Evolutionary conservation across 1,139 yeast species (phyloP), one percentile per base, ranked within the genome.

Genomic region (Scheffersomyces parashehatae): DNA sequence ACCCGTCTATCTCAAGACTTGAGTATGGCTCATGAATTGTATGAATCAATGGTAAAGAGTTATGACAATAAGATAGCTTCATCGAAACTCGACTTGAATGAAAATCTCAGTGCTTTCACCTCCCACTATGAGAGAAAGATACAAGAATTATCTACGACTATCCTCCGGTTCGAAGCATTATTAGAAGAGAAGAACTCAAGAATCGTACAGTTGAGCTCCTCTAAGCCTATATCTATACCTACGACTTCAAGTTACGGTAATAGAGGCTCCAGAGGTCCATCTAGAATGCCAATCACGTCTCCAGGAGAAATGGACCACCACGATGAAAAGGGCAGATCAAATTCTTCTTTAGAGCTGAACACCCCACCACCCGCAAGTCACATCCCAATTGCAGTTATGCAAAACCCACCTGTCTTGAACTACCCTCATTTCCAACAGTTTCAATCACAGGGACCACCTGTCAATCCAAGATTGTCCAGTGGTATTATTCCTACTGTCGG

Each of bases 191-290:
- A 69, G 49, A 73, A 75, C 41, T 48, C 63, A 1, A 58, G 59
- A 35, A 62, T 75, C 3, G 52, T 67, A 6, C 72, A 68, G 44
- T 48, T 74, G 26, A 63, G 73, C 2, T 60, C 73, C 0, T 65
- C 79, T 2, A 66, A 62, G 44, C 80, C 81, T 0, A 73, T 76
- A 15, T 63, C 69, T 7, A 75, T 75, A 15, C 76, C 79, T 1
- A 49, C 44, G 13, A 38, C 49, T 5, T 40, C 51, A 6, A 4
- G 14, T 12, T 10, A 29, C 20, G 35, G 20, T 14, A 45, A 20
- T 20, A 36, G 36, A 11, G 29, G 41, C 38, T 44, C 32, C 32
- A 45, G 2, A 39, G 30, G 35, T 39, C 42, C 7, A 40, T 13
- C 13, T 40, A 36, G 38, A 30, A 45, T 43, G 16, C 40, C 45